Evolutionary conservation across 306 rosid genomes (phyloP).

Genomic region (Trifolium pratense): DNA sequence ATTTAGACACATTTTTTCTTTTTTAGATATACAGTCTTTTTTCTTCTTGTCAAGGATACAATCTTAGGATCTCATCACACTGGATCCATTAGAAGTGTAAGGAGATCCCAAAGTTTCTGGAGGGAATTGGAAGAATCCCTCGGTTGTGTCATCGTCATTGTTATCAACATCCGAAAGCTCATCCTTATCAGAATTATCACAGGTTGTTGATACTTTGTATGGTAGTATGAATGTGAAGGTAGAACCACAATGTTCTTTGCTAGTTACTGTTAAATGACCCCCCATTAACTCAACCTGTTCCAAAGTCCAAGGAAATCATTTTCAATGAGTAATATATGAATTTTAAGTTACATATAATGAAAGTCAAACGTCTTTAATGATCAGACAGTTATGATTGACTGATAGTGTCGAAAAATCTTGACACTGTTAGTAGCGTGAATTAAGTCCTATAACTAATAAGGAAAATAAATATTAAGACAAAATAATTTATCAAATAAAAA

Average conservation of each 20-base stretch:
- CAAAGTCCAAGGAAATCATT: slow-evolving; percentile 31
- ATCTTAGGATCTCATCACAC: neutral
- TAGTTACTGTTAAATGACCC: slow-evolving; percentile 78
- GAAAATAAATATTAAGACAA: neutral
- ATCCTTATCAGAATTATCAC: slow-evolving; percentile 68
- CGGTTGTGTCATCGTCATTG: slow-evolving; percentile 59
- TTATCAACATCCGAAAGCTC: slow-evolving; percentile 67
- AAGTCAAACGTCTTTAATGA: too few species aligned
- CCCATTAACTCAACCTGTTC: slow-evolving; percentile 95
- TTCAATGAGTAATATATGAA: too few species aligned
- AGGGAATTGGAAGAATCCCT: slow-evolving; percentile 83
- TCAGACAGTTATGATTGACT: too few species aligned
- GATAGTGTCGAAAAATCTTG: neutral
- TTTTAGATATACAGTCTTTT: too few species aligned
- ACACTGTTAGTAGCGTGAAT: neutral
- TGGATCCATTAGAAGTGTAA: slow-evolving; percentile 70
- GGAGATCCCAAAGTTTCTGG: slow-evolving; percentile 85
- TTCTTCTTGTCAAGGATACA: too few species aligned
- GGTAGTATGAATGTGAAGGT: slow-evolving; percentile 90
- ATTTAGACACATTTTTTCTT: too few species aligned
- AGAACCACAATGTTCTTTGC: slow-evolving; percentile 79
- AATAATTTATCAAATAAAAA: neutral
- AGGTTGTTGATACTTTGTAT: slow-evolving; percentile 73
- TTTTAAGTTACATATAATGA: too few species aligned
- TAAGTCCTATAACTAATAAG: neutral